Evolutionary conservation across 2,329 filamentous ascomycete species (phyloP), one percentile per base, ranked within the genome.

Genomic region (Phialophora expanda): DNA sequence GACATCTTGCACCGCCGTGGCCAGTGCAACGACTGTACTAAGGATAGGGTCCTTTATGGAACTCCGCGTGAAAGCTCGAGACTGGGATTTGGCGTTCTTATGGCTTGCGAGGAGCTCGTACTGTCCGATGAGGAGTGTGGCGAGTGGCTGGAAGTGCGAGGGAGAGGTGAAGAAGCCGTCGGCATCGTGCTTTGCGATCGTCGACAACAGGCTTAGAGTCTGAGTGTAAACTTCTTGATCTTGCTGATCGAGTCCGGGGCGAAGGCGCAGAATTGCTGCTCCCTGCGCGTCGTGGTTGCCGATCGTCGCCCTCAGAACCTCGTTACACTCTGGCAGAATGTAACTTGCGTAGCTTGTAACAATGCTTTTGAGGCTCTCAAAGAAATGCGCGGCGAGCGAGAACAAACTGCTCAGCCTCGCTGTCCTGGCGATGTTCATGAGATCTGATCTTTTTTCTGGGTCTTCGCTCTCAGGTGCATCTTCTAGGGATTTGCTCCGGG

Each of bases 311-410:
- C 28, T 79, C 44, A 96, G 84, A 20, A 90, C 82, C 54, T 85
- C 83, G 30, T 90, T 87, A 0, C 89, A 87, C 70, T 88, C 89
- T 48, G 96, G 92, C 65, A 97, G 79, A 30, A 97, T 81, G 75
- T 96, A 96, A 67, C 89, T 90, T 1, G 92, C 89, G 76, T 99
- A 99, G 78, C 89, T 90, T 9, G 95, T 98, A 65, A 98, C 93
- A 64, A 98, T 94, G 7, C 92, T 95, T 84, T 85, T 71, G 0
- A 67, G 59, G 12, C 53, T 68, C 51, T 32, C 57, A 56, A 67
- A 51, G 56, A 67, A 67, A 53, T 68, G 64, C 5, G 64, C 69
- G n/a, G 71, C 69, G 32, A 72, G 61, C 51, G 56, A 34, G 58
- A 53, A 62, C 22, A 61, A 55, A 30, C 50, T 92, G 68, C 89